Conservation (phyloP, 495 filamentous ascomycete species). For the Delitschia confertaspora region DNA sequence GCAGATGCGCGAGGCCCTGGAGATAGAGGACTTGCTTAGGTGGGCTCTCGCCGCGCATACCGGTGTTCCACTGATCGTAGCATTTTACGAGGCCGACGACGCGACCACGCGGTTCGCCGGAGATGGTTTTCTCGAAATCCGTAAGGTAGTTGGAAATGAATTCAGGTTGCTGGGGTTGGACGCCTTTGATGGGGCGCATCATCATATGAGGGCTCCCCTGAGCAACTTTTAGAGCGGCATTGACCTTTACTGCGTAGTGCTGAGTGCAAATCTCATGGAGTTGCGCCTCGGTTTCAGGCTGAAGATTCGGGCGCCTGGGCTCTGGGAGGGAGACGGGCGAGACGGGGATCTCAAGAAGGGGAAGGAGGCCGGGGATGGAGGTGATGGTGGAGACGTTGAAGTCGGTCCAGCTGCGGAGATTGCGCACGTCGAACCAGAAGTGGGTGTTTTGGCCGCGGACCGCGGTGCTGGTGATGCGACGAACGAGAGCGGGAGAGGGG, state of each 20-base stretch:
- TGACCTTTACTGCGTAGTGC: conserved; percentile 69
- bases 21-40: conserved; percentile 78
- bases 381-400: conserved; percentile 67
- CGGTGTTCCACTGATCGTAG: conserved; percentile 88
- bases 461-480: conserved; percentile 61
- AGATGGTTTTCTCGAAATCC: conserved; percentile 61
- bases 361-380: conserved; percentile 60
- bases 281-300: conserved; percentile 64
- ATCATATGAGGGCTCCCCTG: conserved; percentile 51
- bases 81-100: conserved; percentile 81
- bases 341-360: conserved; percentile 65
- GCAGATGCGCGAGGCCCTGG: conserved; percentile 70
- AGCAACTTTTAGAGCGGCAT: conserved; percentile 63
- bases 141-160: conserved; percentile 64
- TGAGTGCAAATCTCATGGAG: conserved; percentile 60
- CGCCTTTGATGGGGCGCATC: conserved; percentile 37
- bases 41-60: conserved; percentile 76
- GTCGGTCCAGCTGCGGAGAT: conserved; percentile 68
- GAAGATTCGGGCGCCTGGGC: conserved; percentile 44
- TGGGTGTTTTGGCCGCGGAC: conserved; percentile 67
- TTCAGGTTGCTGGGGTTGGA: conserved; percentile 41
- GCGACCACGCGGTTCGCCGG: conserved; percentile 63
- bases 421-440: conserved; percentile 92
- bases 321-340: conserved; percentile 54
- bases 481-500: conserved; percentile 72